Conservation (phyloP, 2,329 filamentous ascomycete genomes). For the Epichloe typhina region DNA sequence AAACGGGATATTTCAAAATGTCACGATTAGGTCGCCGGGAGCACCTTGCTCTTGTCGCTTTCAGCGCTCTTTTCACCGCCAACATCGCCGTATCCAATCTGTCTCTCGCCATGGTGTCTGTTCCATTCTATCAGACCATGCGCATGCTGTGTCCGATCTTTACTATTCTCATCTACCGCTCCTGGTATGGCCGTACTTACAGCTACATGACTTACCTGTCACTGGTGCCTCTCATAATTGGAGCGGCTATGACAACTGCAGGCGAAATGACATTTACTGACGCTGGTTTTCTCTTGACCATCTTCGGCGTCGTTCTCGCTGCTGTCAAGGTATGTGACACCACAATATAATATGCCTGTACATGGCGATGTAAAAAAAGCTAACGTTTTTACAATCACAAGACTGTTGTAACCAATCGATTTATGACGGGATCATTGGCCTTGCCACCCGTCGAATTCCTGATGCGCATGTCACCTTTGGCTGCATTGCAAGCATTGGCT, state of each 20-base stretch:
- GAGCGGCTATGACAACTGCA: slow-evolving; percentile 45
- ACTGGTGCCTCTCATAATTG: slow-evolving; percentile 45
- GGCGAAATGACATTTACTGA: slow-evolving; percentile 52
- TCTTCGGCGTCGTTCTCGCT: slow-evolving; percentile 40
- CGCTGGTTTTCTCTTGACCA: slow-evolving; percentile 40
- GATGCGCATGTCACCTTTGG: slow-evolving; percentile 49
- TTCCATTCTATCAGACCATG: slow-evolving; percentile 54
- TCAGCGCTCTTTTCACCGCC: slow-evolving; percentile 48
- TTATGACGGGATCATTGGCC: slow-evolving; percentile 47
- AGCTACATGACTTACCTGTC: slow-evolving; percentile 43
- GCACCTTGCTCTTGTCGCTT: slow-evolving; percentile 41
- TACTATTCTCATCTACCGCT: slow-evolving; percentile 46
- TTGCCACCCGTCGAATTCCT: slow-evolving; percentile 47
- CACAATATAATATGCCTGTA: not conserved
- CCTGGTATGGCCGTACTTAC: slow-evolving; percentile 42
- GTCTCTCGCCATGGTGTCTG: slow-evolving; percentile 47
- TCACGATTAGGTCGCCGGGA: slow-evolving; percentile 38
- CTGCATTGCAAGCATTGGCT: slow-evolving; percentile 39
- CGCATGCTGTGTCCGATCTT: slow-evolving; percentile 49
- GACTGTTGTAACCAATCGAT: slow-evolving; percentile 50
- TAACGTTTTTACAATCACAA: not conserved
- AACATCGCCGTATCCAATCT: slow-evolving; percentile 54
- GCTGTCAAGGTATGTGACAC: slow-evolving; percentile 33
- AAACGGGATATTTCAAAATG: slow-evolving; percentile 37
- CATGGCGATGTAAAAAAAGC: not conserved